Base-by-base conservation (phyloP, 345 rosid genomes). In the Dovyalis caffra region DNA sequence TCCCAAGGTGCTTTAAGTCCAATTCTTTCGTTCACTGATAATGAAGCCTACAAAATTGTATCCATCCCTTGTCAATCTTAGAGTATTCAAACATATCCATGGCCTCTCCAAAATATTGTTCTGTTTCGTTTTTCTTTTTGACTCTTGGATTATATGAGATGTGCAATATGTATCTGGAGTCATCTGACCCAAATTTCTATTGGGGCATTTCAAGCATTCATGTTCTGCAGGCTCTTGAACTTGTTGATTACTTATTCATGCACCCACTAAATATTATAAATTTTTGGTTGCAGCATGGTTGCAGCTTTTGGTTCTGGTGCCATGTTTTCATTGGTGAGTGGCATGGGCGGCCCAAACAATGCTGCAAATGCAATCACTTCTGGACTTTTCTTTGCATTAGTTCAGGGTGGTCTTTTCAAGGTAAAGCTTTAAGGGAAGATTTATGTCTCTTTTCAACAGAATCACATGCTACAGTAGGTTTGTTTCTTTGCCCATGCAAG, bases 251-350 rank as follows among this genome's bases (percentile, higher is more conserved):
- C 47, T 1, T 43, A 43, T 32, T 15, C 66, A 28, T 29, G 33
- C 28, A 25, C 38, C 3, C n/a, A 63, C 8, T 68, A 53, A 45
- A 34, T 68, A 62, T 40, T 37, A 43, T 49, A 26, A 72, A 16
- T 33, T 72, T 64, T 25, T 62, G 57, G 72, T 62, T 78, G 90
- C 90, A 95, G 99, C 82, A 90, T 95, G 94, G 96, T 68, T 15
- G 98, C 98, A 45, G 97, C 97, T 70, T 95, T 95, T 74, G 96
- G 99, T 83, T 95, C 97, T 38, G 99, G 98, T 63, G 90, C 85
- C n/a, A 75, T 88, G 58, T 95, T 86, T 84, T 88, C 97, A 34
- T 77, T 95, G 67, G 98, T 95, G 80, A 92, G 98, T 56, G 91
- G 90, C 62, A 49, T 87, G 79, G 98, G 97, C 14, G 91, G 91